Base-by-base conservation (phyloP, 2,329 filamentous ascomycete species). In the Alternaria gaisen region DNA sequence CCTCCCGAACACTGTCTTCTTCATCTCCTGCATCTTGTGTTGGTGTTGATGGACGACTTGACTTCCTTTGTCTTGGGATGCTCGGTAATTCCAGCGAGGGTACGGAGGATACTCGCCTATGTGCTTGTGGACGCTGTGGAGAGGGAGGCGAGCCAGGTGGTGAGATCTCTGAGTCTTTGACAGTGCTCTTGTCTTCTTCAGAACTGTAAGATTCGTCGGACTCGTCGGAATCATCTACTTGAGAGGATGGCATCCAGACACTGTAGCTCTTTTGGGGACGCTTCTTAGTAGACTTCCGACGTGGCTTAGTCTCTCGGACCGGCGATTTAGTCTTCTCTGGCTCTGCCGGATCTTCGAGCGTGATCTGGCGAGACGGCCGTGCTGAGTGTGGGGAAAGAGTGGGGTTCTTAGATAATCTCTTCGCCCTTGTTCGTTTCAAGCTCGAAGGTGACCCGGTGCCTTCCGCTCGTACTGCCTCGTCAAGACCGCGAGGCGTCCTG, bases 211-310 rank as follows among this genome's bases (percentile, higher is more conserved):
- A 75, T 59, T 43, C 34, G 24, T 60, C 58, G 24, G 58, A 60
- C 8, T 78, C 72, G 48, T 77, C 75, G 6, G 73, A 77, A 50
- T 71, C 60, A 8, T 78, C 70, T 10, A 72, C 63, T 41, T 80
- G 78, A 4, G 80, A 80, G 3, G 76, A 71, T 26, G 83, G 83
- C 70, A 84, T 76, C 83, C 83, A 85, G 12, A 84, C 83, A 53
- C 79, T 82, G 69, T 81, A 84, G 47, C 79, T 79, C 64, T 80
- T 80, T 34, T 70, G 64, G 50, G 72, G 69, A 41, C 69, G 73
- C n/a, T 71, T 69, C 54, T 71, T 75, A 20, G 75, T 77, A 22
- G 68, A 65, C 48, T 72, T 77, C 40, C 72, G 70, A n/a, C 70
- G 65, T 42, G 70, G 68, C 47, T 71, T 69, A 24, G 50, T 32